These are phyloP conservation scores for Barnettozyma salicaria DNA, from an alignment of 805 yeast species.

Conservation along the genomic window DNA sequence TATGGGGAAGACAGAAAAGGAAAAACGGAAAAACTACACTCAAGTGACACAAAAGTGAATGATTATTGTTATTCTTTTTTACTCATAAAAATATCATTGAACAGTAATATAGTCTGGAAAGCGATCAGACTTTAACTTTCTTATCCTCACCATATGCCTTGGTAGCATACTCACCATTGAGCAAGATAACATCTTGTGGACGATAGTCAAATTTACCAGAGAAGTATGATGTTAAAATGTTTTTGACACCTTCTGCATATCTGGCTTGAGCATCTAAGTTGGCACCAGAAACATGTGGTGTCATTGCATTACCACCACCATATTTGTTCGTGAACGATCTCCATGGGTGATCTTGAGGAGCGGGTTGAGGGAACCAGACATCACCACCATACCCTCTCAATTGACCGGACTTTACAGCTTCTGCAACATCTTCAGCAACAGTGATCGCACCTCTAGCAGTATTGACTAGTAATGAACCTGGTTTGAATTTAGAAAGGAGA, in stretches of 20 bases:
- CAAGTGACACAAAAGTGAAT: too few species aligned
- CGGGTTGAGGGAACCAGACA: slow-evolving; percentile 84
- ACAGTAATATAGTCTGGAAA: neutral
- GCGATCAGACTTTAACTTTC: slow-evolving; percentile 23
- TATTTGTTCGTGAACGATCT: slow-evolving; percentile 56
- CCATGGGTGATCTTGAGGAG: slow-evolving; percentile 76
- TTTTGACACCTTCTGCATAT: slow-evolving; percentile 64
- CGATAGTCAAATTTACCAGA: slow-evolving; percentile 58
- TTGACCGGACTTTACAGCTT: slow-evolving; percentile 61
- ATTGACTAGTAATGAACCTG: slow-evolving; percentile 68
- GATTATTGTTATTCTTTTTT: too few species aligned
- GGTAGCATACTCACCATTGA: slow-evolving; percentile 67
- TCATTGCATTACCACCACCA: slow-evolving; percentile 80
- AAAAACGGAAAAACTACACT: too few species aligned
- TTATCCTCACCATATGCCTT: slow-evolving; percentile 59
- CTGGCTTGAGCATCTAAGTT: slow-evolving; percentile 75
- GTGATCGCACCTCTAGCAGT: slow-evolving; percentile 82
- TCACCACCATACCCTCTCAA: slow-evolving; percentile 80
- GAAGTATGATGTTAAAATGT: slow-evolving; percentile 59
- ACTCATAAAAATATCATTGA: neutral
- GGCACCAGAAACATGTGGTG: slow-evolving; percentile 77
- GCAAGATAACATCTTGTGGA: slow-evolving; percentile 70
- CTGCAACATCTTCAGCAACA: slow-evolving; percentile 68
- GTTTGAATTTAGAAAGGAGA: slow-evolving; percentile 60
- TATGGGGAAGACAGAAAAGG: too few species aligned